These are phyloP conservation scores for Tillandsia fasciculata DNA, from an alignment of 176 grass and related monocot species.

Conservation along the genomic window DNA sequence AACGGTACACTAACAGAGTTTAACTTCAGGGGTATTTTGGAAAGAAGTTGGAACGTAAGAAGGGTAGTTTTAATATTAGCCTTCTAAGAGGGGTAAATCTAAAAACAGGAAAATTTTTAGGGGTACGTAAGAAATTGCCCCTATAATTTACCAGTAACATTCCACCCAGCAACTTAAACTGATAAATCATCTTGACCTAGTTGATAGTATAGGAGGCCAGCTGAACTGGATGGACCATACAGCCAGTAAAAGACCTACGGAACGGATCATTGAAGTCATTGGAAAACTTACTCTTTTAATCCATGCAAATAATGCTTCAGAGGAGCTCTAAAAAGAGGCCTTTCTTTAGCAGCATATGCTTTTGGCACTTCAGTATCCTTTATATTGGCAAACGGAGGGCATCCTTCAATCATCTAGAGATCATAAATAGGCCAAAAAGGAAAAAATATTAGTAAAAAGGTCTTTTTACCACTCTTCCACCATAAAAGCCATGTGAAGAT, in stretches of 20 bases:
- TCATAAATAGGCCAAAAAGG: slow-evolving; percentile 2
- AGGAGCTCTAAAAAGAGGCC: slow-evolving; percentile 65
- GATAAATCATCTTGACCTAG: too few species aligned
- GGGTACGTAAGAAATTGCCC: too few species aligned
- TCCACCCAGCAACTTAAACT: too few species aligned
- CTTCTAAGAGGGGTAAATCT: too few species aligned
- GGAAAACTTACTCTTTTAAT: slow-evolving; percentile 54
- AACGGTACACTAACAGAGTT: too few species aligned
- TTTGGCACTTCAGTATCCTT: slow-evolving; percentile 66
- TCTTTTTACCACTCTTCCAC: too few species aligned
- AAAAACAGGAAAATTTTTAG: too few species aligned
- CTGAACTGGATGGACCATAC: not conserved
- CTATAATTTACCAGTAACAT: too few species aligned
- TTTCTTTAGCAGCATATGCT: slow-evolving; percentile 75
- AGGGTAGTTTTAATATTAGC: too few species aligned
- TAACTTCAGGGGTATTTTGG: too few species aligned
- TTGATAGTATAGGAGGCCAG: not conserved
- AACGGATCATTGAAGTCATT: not conserved
- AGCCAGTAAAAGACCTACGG: not conserved
- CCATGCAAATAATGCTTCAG: slow-evolving; percentile 57
- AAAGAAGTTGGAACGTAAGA: too few species aligned
- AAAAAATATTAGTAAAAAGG: not conserved
- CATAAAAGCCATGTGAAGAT: too few species aligned
- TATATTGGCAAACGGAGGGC: slow-evolving; percentile 56
- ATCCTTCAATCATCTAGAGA: slow-evolving; percentile 93